Conservation (phyloP, 2,329 filamentous ascomycete genomes). For the Lecanosticta acicola region DNA sequence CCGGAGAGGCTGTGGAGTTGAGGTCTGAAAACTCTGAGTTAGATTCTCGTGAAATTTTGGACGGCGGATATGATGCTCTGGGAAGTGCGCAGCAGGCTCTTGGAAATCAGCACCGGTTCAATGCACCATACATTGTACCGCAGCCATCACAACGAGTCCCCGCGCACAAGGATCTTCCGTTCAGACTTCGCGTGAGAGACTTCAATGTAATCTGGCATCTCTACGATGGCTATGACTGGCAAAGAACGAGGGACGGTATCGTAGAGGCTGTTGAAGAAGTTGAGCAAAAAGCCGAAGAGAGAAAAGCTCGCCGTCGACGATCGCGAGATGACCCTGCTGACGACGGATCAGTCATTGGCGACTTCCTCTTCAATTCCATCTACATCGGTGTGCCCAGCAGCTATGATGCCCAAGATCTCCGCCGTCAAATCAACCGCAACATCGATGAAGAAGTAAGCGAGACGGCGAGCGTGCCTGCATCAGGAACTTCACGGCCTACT, state of each 20-base stretch:
- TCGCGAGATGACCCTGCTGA: conserved; percentile 58
- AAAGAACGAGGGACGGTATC: conserved; percentile 77
- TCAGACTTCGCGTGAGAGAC: conserved; percentile 74
- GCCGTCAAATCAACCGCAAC: conserved; percentile 78
- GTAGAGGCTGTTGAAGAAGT: conserved; percentile 83
- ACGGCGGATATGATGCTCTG: conserved; percentile 32
- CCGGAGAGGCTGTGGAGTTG: conserved; percentile 21
- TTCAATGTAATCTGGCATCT: conserved; percentile 96
- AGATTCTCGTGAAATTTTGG: conserved; percentile 31
- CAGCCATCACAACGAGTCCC: background rate
- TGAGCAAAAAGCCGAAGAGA: conserved; percentile 73
- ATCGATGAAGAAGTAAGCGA: conserved; percentile 83
- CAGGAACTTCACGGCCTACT: conserved; percentile 54
- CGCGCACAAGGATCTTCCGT: conserved; percentile 35
- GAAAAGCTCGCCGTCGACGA: conserved; percentile 54
- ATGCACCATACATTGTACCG: conserved; percentile 19
- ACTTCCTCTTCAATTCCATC: conserved; percentile 97
- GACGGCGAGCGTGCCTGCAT: conserved; percentile 81
- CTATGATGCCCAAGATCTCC: conserved; percentile 69
- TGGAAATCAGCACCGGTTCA: conserved; percentile 29
- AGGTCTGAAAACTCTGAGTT: conserved; percentile 16
- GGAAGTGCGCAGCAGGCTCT: conserved; percentile 25
- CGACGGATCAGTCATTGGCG: conserved; percentile 80
- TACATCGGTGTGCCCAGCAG: conserved; percentile 91
- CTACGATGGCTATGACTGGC: conserved; percentile 97